Evolutionary conservation across 2,329 filamentous ascomycete genomes (phyloP).

Genomic region (Nakataea oryzae): DNA sequence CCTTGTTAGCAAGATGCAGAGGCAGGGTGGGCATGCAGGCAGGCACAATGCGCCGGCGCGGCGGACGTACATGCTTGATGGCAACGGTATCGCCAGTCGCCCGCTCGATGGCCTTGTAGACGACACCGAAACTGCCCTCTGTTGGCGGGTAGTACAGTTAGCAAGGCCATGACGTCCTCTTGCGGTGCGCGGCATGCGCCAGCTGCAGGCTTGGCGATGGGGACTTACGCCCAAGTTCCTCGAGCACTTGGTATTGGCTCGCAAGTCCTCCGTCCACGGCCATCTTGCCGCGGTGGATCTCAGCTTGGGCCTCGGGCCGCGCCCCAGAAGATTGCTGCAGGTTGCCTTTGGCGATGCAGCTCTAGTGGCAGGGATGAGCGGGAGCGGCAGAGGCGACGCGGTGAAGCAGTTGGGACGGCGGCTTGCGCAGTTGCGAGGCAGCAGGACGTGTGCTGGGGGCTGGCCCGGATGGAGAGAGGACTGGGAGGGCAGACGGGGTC

Average conservation of each 20-base stretch:
- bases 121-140: constrained; percentile 84
- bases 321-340: neutral
- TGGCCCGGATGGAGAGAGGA: neutral
- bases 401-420: neutral
- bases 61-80: constrained; percentile 81
- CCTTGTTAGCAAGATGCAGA: neutral
- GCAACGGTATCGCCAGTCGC: constrained; percentile 86
- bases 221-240: constrained; percentile 84
- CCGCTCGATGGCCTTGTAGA: constrained; percentile 93
- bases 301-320: neutral
- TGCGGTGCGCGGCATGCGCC: neutral
- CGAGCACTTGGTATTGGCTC: constrained; percentile 84
- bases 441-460: neutral
- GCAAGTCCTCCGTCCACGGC: constrained; percentile 36
- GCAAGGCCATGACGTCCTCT: neutral
- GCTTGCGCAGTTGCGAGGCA: neutral
- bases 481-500: neutral
- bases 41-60: no score
- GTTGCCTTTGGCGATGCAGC: neutral
- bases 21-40: neutral
- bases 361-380: neutral
- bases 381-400: neutral
- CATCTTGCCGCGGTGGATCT: neutral
- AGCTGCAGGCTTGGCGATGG: neutral
- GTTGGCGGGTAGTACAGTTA: neutral